These are phyloP conservation scores for Ogataea neopini DNA, from an alignment of 805 yeast genomes.

Conservation along the genomic window DNA sequence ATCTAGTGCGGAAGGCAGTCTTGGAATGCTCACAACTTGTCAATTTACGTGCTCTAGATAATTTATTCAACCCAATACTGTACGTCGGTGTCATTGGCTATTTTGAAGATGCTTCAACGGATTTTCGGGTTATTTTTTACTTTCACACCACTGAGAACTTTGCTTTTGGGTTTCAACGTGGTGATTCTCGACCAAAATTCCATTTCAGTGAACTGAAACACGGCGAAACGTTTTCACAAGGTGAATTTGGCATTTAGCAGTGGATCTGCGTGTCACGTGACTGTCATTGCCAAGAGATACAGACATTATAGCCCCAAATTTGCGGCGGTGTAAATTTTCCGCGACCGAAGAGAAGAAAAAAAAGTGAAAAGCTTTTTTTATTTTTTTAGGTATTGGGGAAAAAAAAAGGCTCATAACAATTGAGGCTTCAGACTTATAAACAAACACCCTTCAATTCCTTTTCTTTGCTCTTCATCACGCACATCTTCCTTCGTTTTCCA, in stretches of 20 bases:
- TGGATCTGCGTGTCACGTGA: too few relatives aligned
- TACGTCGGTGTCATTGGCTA: constrained; percentile 32
- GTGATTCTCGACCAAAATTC: not conserved
- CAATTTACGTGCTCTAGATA: constrained; percentile 25
- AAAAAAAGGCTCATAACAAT: not conserved
- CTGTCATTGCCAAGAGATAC: too few relatives aligned
- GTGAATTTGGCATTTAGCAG: constrained; percentile 5
- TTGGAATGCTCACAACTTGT: constrained; percentile 10
- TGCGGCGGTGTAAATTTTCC: not conserved
- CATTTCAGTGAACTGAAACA: constrained; percentile 15
- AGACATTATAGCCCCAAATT: too few relatives aligned
- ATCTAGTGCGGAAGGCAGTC: constrained; percentile 22
- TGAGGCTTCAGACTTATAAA: not conserved
- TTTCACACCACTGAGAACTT: constrained; percentile 32
- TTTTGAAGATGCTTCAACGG: constrained; percentile 12
- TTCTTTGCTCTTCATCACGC: not conserved
- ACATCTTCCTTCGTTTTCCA: not conserved
- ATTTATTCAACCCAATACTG: constrained; percentile 8
- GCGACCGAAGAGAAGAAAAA: not conserved
- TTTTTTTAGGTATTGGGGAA: not conserved
- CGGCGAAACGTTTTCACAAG: constrained; percentile 10
- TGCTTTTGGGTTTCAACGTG: constrained; percentile 19
- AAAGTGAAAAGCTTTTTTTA: not conserved
- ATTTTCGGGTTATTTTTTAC: constrained; percentile 18
- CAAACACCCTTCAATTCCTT: not conserved